Percentiles rank a stretch among this genome's conserved stretches.
phyloP scores from a whole-genome alignment of 176 grass and related monocot species.

The Ensete glaucum region DNA sequence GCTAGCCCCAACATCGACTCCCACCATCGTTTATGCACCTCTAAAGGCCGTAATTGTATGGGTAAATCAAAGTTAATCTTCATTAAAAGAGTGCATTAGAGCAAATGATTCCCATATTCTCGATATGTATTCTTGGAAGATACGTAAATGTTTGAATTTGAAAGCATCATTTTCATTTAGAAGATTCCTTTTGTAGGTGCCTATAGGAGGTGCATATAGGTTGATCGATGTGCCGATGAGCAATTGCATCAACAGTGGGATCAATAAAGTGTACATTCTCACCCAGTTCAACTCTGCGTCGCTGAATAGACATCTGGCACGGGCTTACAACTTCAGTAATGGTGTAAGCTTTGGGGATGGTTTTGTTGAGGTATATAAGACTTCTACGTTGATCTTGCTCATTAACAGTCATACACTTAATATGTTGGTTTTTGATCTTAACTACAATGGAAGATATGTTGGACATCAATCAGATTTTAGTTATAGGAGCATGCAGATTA shows the following conservation, averaged over 20 bases:
- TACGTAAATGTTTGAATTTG: too few species aligned
- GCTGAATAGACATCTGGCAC: slow-evolving; percentile 73
- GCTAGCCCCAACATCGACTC: not conserved
- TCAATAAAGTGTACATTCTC: slow-evolving; percentile 90
- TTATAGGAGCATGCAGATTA: not conserved
- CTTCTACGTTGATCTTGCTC: not conserved
- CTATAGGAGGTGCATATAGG: slow-evolving; percentile 78
- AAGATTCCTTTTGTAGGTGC: slow-evolving; percentile 35
- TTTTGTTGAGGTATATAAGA: slow-evolving; percentile 55
- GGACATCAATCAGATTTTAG: not conserved
- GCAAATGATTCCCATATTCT: too few species aligned
- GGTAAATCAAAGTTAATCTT: too few species aligned
- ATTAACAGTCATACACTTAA: not conserved
- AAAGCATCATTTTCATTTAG: too few species aligned
- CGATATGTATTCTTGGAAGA: too few species aligned
- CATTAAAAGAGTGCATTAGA: too few species aligned
- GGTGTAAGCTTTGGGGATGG: slow-evolving; percentile 54
- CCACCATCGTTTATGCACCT: not conserved
- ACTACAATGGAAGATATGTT: not conserved
- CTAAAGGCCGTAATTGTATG: not conserved
- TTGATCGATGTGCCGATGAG: slow-evolving; percentile 94
- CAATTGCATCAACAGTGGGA: slow-evolving; percentile 90
- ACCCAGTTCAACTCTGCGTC: slow-evolving; percentile 89
- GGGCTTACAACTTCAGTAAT: slow-evolving; percentile 65
- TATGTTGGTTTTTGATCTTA: not conserved